Conservation (phyloP, 2,329 filamentous ascomycete species). For the Colletotrichum liriopes region DNA sequence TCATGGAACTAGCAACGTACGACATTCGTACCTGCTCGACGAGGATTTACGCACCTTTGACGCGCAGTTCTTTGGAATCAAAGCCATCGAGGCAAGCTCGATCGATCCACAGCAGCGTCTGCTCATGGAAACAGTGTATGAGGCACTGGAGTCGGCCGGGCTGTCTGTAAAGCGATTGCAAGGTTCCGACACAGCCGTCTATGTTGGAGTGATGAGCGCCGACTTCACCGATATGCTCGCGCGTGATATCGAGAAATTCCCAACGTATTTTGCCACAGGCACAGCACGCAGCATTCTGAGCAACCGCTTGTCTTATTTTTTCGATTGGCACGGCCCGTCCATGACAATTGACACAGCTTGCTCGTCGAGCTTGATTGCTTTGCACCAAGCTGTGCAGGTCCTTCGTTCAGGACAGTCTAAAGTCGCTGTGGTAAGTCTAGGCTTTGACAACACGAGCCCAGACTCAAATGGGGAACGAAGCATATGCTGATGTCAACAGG, state of each 20-base stretch:
- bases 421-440: too few species aligned
- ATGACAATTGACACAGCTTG: too few species aligned
- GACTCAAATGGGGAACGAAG: too few species aligned
- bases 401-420: too few species aligned
- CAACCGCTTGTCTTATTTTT: constrained; percentile 58
- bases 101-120: constrained; percentile 55
- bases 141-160: constrained; percentile 48
- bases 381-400: too few species aligned
- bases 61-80: constrained; percentile 50
- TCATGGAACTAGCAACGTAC: constrained; percentile 45
- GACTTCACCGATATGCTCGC: constrained; percentile 47
- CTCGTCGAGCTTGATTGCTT: too few species aligned
- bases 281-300: constrained; percentile 53
- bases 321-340: constrained; percentile 56
- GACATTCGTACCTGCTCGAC: constrained; percentile 44
- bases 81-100: constrained; percentile 47
- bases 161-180: constrained; percentile 2
- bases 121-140: constrained; percentile 54
- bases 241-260: constrained; percentile 36
- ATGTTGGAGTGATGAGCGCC: constrained; percentile 44
- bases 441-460: constrained; percentile 45
- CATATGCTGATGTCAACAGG: too few species aligned
- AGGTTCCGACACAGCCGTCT: constrained; percentile 25
- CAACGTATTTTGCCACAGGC: constrained; percentile 50
- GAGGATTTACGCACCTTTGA: constrained; percentile 47